A percentile compares a stretch with the other conserved stretches of the same genome.
phyloP scores from a whole-genome alignment of 805 yeast species.

The Kazachstania psychrophila region DNA sequence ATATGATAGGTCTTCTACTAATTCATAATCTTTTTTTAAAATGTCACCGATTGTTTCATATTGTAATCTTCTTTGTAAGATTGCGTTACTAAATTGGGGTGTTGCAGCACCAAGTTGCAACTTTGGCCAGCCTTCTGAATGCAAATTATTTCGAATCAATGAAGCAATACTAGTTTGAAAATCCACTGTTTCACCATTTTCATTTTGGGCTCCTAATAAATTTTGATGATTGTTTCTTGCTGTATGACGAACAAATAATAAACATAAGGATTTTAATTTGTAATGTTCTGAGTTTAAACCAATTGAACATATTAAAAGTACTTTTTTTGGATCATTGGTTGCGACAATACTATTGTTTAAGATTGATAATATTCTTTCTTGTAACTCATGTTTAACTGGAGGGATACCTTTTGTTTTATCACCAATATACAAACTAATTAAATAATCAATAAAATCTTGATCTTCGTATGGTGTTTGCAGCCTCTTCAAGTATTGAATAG shows the following conservation, averaged over 20 bases:
- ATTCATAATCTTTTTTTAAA: slow-evolving; percentile 37
- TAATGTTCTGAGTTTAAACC: slow-evolving; percentile 50
- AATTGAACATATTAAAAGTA: slow-evolving; percentile 43
- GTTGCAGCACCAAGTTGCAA: slow-evolving; percentile 28
- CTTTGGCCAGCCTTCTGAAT: slow-evolving; percentile 54
- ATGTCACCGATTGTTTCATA: slow-evolving; percentile 75
- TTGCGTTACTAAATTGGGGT: slow-evolving; percentile 32
- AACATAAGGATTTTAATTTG: slow-evolving; percentile 46
- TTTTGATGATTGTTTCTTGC: slow-evolving; percentile 27
- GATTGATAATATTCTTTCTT: slow-evolving; percentile 45
- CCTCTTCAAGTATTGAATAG: slow-evolving; percentile 44
- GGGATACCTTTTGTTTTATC: slow-evolving; percentile 33
- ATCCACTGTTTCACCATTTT: slow-evolving; percentile 9
- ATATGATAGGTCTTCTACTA: slow-evolving; percentile 40
- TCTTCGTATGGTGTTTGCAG: slow-evolving; percentile 45
- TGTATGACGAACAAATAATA: slow-evolving; percentile 59
- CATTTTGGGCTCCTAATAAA: slow-evolving; percentile 8
- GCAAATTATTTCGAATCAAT: slow-evolving; percentile 43
- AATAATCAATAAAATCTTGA: slow-evolving; percentile 32
- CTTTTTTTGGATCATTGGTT: slow-evolving; percentile 30
- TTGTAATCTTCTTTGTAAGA: slow-evolving; percentile 49
- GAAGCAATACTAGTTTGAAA: slow-evolving; percentile 35
- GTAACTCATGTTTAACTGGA: slow-evolving; percentile 46
- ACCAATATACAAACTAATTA: slow-evolving; percentile 47
- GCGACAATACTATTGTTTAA: slow-evolving; percentile 47